Evolutionary conservation across 345 rosid species (phyloP), one percentile per base, ranked within the genome.

Genomic region (Hypericum perforatum): DNA sequence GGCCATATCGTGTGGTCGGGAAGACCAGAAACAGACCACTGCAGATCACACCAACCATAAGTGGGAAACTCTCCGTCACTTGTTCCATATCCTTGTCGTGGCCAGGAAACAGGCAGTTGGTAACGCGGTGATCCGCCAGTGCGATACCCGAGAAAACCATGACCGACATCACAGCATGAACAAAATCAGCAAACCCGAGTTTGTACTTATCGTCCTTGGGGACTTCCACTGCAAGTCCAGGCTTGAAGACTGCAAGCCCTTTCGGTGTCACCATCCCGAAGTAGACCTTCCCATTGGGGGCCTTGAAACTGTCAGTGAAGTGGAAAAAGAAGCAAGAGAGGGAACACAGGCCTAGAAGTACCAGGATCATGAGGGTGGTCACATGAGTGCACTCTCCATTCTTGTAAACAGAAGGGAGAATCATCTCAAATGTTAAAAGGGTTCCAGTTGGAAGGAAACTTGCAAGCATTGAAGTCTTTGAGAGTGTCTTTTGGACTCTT

Each of bases 391-490:
- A 82, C 37, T 73, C 75, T 15, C 90, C 90, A 16, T 61, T 69
- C 41, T 67, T 71, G 67, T 72, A 73, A 39, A 85, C 62, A 0
- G 94, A 78, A 0, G 89, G 86, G 7, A 85, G 81, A 48, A 85
- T 70, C 95, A 85, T 82, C 55, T 85, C 95, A 55, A 85, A 85
- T 58, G 88, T 85, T 37, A 82, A 56, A 60, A 85, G 85, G 5
- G 95, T 85, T 54, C 95, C 90, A 29, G 90, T 85, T 3, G 85
- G 95, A 9, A 82, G 85, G 63, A 82, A 85, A 49, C 73, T 76
- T 6, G 73, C 81, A 11, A 82, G 79, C 86, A 78, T 70, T 6
- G 95, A 80, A 16, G 89, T 85, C 32, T 82, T 85, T 0, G 87
- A 85, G 22, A 85, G 76, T 4, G 94, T 82, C 13, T 76, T 79